Base-by-base conservation (phyloP, 345 rosid species). In the Pelargonium nanum region DNA sequence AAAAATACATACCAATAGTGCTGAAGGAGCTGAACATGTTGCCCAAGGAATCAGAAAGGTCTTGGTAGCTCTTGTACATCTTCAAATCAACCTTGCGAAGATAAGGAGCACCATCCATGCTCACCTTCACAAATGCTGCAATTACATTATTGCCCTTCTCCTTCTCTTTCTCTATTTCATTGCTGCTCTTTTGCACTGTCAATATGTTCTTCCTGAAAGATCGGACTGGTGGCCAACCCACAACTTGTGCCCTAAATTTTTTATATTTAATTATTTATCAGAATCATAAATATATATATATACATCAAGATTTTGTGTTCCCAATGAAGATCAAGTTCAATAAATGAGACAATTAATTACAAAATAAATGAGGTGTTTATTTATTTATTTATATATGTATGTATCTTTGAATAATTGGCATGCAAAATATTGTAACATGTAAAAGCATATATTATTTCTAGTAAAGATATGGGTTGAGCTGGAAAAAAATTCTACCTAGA, bases 171-270 rank as follows among this genome's bases (percentile, higher is more conserved):
- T 62, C 65, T 53, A 65, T 68, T 21, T 58, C 22, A 34, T 17
- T 40, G 72, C 57, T 73, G 65, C 75, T 54, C 73, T 81, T 86
- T 28, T 77, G 83, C 4, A 65, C 76, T 16, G 70, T 71, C 70
- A 85, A 54, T 72, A 84, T 70, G 78, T 82, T 87, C 85, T 91
- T 91, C 19, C 88, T 63, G 77, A 72, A 91, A n/a, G 97, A 82
- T 59, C 97, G 71, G 24, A 91, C 89, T 0, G 97, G 97, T 5
- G 97, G 97, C 97, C 97, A 91, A n/a, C 97, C 97, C 68, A 86
- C 91, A 9, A 88, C 88, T 26, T 85, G 97, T 59, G 89, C 84
- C 90, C 95, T 83, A 76, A 69, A n/a, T n/a, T n/a, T n/a, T n/a
- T n/a, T n/a, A n/a, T n/a, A n/a, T 19, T 62, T 55, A 16, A 23